These are phyloP conservation scores for Elongisporangium undulatum DNA, from an alignment of 352 stramenopile species.

Conservation along the genomic window DNA sequence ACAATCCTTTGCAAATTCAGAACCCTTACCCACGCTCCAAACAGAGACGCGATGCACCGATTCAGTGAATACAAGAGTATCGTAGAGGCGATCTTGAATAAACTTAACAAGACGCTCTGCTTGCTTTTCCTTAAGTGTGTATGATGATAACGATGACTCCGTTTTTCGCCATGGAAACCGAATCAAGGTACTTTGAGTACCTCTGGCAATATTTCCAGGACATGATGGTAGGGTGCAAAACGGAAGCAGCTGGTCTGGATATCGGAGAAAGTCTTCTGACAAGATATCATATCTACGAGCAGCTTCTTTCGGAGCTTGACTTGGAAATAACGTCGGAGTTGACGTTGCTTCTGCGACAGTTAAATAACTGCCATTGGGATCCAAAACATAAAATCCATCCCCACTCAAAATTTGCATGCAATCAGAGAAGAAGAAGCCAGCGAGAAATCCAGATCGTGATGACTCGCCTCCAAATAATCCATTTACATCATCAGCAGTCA, in stretches of 20 bases:
- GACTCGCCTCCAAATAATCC: constrained; percentile 41
- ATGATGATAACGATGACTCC: constrained; percentile 32
- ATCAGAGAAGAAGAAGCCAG: constrained; percentile 60
- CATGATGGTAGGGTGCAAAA: constrained; percentile 65
- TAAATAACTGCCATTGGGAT: constrained; percentile 53
- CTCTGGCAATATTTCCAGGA: constrained; percentile 42
- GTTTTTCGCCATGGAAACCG: constrained; percentile 64
- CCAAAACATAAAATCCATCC: constrained; percentile 72
- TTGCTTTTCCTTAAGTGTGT: constrained; percentile 21
- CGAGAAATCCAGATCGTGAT: constrained; percentile 47
- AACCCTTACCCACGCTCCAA: constrained; percentile 64
- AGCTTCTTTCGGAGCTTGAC: constrained; percentile 8
- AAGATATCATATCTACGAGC: constrained; percentile 61
- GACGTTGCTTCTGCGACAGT: constrained; percentile 4
- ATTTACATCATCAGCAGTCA: constrained; percentile 51
- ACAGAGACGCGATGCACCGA: constrained; percentile 51
- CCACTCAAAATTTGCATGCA: constrained; percentile 79
- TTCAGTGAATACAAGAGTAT: constrained; percentile 68
- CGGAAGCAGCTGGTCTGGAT: constrained; percentile 68
- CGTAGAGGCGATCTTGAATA: constrained; percentile 40
- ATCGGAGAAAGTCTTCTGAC: constrained; percentile 54
- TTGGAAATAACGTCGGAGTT: constrained; percentile 4
- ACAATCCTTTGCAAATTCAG: constrained; percentile 51
- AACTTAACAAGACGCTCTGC: constrained; percentile 27
- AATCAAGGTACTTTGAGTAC: constrained; percentile 55